A percentile compares a stretch with the other conserved stretches of the same genome.
phyloP scores from a whole-genome alignment of 306 rosid genomes.

The Sicyos edulis region DNA sequence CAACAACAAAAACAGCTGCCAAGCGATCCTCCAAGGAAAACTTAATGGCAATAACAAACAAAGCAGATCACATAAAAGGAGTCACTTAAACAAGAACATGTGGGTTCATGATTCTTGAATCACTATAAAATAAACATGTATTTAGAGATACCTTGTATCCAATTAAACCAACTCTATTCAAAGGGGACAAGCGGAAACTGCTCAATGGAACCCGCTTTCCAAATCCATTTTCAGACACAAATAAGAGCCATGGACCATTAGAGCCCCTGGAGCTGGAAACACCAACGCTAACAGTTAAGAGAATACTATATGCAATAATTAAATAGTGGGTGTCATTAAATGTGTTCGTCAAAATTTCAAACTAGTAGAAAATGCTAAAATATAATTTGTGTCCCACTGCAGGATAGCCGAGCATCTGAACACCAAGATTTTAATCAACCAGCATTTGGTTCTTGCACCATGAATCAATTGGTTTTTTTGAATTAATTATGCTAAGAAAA shows the following conservation, averaged over 20 bases:
- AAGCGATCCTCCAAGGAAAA: slow-evolving; percentile 74
- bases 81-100: slow-evolving; percentile 8
- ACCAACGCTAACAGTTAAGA: neutral
- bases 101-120: neutral
- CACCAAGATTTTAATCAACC: neutral
- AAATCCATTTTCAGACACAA: slow-evolving; percentile 82
- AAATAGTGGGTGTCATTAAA: slow-evolving; percentile 8
- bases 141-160: slow-evolving; percentile 74
- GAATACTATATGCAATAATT: neutral
- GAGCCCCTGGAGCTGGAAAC: slow-evolving; percentile 39
- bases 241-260: slow-evolving; percentile 89
- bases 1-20: slow-evolving; percentile 91
- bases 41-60: slow-evolving; percentile 28
- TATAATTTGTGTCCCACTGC: neutral
- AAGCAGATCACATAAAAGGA: slow-evolving; percentile 16
- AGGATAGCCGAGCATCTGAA: neutral
- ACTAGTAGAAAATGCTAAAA: neutral
- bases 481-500: neutral
- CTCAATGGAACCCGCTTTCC: slow-evolving; percentile 96
- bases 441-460: neutral
- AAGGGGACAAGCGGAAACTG: slow-evolving; percentile 58
- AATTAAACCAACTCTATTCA: slow-evolving; percentile 83
- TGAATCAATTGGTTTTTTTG: neutral
- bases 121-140: neutral
- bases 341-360: neutral